These are phyloP conservation scores for Aureobasidium pullulans DNA, from an alignment of 2,329 filamentous ascomycete genomes.

Conservation along the genomic window DNA sequence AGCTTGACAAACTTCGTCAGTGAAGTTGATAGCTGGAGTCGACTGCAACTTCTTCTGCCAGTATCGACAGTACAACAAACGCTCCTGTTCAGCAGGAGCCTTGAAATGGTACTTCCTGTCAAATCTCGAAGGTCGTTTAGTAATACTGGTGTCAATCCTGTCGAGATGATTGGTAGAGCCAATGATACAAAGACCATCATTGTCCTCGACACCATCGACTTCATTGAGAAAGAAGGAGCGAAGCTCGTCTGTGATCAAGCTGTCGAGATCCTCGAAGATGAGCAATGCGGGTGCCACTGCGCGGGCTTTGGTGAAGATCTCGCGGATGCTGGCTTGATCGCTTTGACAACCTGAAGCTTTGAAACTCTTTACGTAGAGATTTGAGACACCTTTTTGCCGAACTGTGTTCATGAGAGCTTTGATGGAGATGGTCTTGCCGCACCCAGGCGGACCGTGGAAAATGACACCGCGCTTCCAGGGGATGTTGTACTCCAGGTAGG, in stretches of 20 bases:
- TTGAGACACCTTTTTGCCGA: slow-evolving; percentile 29
- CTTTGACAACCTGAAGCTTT: background rate
- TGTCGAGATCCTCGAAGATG: slow-evolving; percentile 66
- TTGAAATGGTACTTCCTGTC: slow-evolving; percentile 60
- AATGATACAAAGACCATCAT: slow-evolving; percentile 62
- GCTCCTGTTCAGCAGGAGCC: slow-evolving; percentile 44
- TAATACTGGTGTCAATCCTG: slow-evolving; percentile 55
- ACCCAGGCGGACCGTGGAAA: slow-evolving; percentile 33
- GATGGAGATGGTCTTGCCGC: slow-evolving; percentile 41
- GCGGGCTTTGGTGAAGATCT: slow-evolving; percentile 54
- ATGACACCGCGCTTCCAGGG: slow-evolving; percentile 44
- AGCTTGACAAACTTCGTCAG: slow-evolving; percentile 49
- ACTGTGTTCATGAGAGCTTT: slow-evolving; percentile 38
- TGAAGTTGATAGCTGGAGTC: slow-evolving; percentile 55
- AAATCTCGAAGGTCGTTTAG: slow-evolving; percentile 58
- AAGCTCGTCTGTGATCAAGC: slow-evolving; percentile 52
- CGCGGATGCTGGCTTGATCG: slow-evolving; percentile 35
- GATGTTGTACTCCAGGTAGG: slow-evolving; percentile 37
- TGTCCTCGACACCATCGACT: slow-evolving; percentile 61
- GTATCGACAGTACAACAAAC: slow-evolving; percentile 53
- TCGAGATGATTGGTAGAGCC: slow-evolving; percentile 46
- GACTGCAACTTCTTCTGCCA: slow-evolving; percentile 53
- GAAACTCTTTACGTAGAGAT: slow-evolving; percentile 32
- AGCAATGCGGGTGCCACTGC: slow-evolving; percentile 60
- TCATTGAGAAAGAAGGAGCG: slow-evolving; percentile 67